Conservation (phyloP, 805 yeast genomes). For the Torulaspora maleeae region DNA sequence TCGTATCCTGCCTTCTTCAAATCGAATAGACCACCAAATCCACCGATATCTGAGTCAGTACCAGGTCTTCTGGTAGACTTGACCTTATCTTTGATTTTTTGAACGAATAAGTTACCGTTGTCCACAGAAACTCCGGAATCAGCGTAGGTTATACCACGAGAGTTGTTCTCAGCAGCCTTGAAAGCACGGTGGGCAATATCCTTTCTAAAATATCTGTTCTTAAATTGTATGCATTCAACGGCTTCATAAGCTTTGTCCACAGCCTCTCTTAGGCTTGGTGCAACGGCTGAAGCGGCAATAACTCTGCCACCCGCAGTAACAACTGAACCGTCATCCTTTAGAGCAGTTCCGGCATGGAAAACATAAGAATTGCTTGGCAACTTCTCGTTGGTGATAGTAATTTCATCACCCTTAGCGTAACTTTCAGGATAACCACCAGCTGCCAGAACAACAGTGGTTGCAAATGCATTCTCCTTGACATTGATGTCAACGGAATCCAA, state of each 20-base stretch:
- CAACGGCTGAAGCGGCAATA: slow-evolving; percentile 87
- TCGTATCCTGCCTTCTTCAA: slow-evolving; percentile 77
- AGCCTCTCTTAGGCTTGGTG: slow-evolving; percentile 67
- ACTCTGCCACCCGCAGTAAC: slow-evolving; percentile 96
- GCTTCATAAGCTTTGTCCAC: slow-evolving; percentile 85
- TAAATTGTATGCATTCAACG: slow-evolving; percentile 67
- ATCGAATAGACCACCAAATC: slow-evolving; percentile 96
- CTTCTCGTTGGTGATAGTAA: slow-evolving; percentile 43
- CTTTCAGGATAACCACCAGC: slow-evolving; percentile 96
- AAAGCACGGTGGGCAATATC: slow-evolving; percentile 98
- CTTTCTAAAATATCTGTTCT: slow-evolving; percentile 74
- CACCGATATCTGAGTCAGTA: slow-evolving; percentile 97
- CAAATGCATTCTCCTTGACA: slow-evolving; percentile 52
- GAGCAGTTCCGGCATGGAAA: slow-evolving; percentile 94
- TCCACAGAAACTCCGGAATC: slow-evolving; percentile 98
- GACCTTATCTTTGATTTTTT: slow-evolving; percentile 83
- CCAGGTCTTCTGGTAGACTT: slow-evolving; percentile 92
- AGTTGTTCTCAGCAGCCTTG: slow-evolving; percentile 42
- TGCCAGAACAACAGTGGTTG: slow-evolving; percentile 92
- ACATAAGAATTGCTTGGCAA: slow-evolving; percentile 50
- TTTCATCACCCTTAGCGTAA: slow-evolving; percentile 81
- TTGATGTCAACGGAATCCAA: slow-evolving; percentile 71
- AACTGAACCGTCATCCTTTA: slow-evolving; percentile 48
- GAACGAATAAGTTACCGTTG: slow-evolving; percentile 85
- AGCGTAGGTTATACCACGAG: slow-evolving; percentile 67